Evolutionary conservation across 2,329 filamentous ascomycete species (phyloP), one percentile per base, ranked within the genome.

Genomic region (Alternaria triticimaculans): DNA sequence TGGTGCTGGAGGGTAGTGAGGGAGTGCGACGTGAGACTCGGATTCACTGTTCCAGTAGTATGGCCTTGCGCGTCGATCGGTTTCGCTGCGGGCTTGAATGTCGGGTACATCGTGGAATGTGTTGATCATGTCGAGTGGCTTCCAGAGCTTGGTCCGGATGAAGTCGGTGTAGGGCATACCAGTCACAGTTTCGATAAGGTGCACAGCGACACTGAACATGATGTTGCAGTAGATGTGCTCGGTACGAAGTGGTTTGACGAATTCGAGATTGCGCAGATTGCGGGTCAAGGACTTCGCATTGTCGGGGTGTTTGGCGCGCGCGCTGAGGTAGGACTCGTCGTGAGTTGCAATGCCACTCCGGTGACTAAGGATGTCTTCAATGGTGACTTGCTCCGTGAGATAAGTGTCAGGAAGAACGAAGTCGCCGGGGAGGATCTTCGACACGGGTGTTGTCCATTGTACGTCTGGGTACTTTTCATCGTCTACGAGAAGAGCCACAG

Each of bases 211-310:
- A 37, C 82, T 80, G 70, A 80, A 88, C 82, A 87, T 84, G 21
- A 85, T 74, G 69, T 88, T 88, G 77, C 80, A 83, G 73, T 88
- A 88, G 65, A 85, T 80, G 53, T 73, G 85, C 11, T 69, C 75
- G 0, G 80, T 82, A 12, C 85, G 79, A 18, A 84, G 74, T 26
- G 81, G 66, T 6, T 76, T 74, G 8, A 75, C 81, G 41, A 83
- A 72, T 3, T 78, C 80, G 5, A 87, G 75, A 67, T 86, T 70
- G 4, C 83, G 80, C 56, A 87, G 69, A 15, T 72, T 72, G 2
- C 63, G 60, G 0, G 66, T 72, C 9, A 74, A 53, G 10, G 69
- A 68, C 20, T 58, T 63, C 8, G 48, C 15, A 30, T 50, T 50
- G 18, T 30, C 48, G 1, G 37, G 37, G 5, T 41, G 37, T 3